A percentile compares a stretch with the other conserved stretches of the same genome.
phyloP scores from a whole-genome alignment of 176 grass and related monocot species.

The Areca catechu region DNA sequence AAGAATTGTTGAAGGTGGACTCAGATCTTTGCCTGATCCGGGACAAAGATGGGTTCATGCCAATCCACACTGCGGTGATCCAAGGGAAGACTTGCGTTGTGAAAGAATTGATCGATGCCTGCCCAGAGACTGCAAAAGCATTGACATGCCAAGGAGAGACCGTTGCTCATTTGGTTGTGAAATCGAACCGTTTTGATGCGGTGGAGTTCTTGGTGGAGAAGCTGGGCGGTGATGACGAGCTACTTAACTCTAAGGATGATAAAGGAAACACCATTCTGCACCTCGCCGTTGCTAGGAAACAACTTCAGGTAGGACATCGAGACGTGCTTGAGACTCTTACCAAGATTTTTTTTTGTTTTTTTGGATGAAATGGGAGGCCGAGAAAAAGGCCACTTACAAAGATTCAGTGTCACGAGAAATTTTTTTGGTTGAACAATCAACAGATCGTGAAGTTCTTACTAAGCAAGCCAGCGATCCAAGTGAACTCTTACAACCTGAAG shows the following conservation, averaged over 20 bases:
- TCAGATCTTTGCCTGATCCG: slow-evolving; percentile 1
- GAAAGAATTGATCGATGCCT: slow-evolving; percentile 3
- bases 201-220: background rate
- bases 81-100: background rate
- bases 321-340: background rate
- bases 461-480: no score
- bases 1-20: background rate
- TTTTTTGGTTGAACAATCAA: no score
- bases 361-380: no score
- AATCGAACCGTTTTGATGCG: background rate
- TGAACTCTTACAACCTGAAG: no score
- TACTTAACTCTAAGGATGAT: background rate
- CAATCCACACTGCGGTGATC: slow-evolving; percentile 4
- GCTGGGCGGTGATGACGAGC: background rate
- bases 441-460: no score
- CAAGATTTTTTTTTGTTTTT: background rate
- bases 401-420: no score
- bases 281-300: slow-evolving; percentile 9
- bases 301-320: background rate
- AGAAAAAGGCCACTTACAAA: no score
- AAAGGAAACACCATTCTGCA: slow-evolving; percentile 14
- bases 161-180: slow-evolving; percentile 7
- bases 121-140: background rate
- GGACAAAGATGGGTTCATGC: slow-evolving; percentile 7
- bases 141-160: background rate